Evolutionary conservation across 1,139 yeast species (phyloP).

Genomic region (Pichia sp.): DNA sequence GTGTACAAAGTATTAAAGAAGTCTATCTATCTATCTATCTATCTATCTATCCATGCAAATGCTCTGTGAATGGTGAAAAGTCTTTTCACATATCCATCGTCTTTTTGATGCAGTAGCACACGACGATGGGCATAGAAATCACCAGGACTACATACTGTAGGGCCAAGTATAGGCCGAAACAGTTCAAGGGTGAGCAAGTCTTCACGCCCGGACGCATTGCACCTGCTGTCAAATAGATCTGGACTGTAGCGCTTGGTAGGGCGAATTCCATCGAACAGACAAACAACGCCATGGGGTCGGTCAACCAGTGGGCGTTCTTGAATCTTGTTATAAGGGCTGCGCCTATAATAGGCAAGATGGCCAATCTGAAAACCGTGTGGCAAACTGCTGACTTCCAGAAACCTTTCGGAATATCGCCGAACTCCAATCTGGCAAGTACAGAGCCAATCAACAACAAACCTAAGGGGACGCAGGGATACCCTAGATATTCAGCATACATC

Average conservation of each 20-base stretch:
- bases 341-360: constrained; percentile 60
- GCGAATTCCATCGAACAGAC: constrained; percentile 74
- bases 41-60: too few species aligned
- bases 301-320: constrained; percentile 47
- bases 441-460: constrained; percentile 82
- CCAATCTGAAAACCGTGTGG: constrained; percentile 45
- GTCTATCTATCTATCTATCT: not conserved
- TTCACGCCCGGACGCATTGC: constrained; percentile 61
- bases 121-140: constrained; percentile 62
- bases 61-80: not conserved
- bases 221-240: constrained; percentile 80
- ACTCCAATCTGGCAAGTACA: constrained; percentile 68
- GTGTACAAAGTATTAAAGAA: not conserved
- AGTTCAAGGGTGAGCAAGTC: constrained; percentile 72
- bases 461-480: constrained; percentile 83
- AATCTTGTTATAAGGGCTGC: constrained; percentile 52
- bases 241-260: constrained; percentile 82
- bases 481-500: constrained; percentile 71
- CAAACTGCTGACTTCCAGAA: constrained; percentile 64
- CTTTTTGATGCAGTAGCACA: constrained; percentile 49
- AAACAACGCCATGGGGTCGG: constrained; percentile 58
- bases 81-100: constrained; percentile 21
- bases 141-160: constrained; percentile 61
- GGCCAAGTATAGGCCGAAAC: constrained; percentile 68
- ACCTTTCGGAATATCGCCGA: constrained; percentile 61